Base-by-base conservation (phyloP, 257 asterid species). In the Jacaranda mimosifolia region DNA sequence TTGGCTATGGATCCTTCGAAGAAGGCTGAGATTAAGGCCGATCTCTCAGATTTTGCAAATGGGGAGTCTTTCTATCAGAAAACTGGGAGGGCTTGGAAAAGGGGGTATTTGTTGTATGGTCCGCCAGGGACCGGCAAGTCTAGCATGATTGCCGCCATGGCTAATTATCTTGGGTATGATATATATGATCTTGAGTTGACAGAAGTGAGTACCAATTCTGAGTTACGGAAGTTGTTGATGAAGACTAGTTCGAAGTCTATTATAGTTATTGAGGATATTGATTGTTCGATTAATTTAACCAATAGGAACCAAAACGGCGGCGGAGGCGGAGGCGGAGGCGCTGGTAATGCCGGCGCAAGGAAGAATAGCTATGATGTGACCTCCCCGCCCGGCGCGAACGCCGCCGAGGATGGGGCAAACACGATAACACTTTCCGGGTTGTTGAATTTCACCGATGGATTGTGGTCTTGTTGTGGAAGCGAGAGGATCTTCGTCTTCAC, bases 381-480 rank as follows among this genome's bases (percentile, higher is more conserved):
- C 21, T 3, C 85, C 49, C 73, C 83, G 32, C 70, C 86, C 4
- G 72, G 60, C 4, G 58, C 32, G 43, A 63, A 15, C 84, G 86
- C 46, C 69, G 83, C 76, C 0, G 96, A 86, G 7, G 90, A 83
- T 0, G 87, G 84, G 11, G 83, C 74, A 5, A 93, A 89, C 77
- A 87, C 97, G 45, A 90, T 95, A 1, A 95, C 98, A 0, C 92
- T 95, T 1, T 95, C 99, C 0, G 99, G 99, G 9, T 40, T 95
- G 79, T 63, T 95, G 83, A 95, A 95, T 70, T 95, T 95, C 64
- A 95, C 98, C 0, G 99, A 95, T 48, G 99, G 99, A 1, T 74
- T 95, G 70, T 95, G 99, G 99, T 95, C 99, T 0, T 91, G 99
- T 64, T 93, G 98, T 68, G 99, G 99, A 9, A 91, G 97, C 63